phyloP scores from a whole-genome alignment of 139 green algal species.

The Penium margaritaceum region DNA sequence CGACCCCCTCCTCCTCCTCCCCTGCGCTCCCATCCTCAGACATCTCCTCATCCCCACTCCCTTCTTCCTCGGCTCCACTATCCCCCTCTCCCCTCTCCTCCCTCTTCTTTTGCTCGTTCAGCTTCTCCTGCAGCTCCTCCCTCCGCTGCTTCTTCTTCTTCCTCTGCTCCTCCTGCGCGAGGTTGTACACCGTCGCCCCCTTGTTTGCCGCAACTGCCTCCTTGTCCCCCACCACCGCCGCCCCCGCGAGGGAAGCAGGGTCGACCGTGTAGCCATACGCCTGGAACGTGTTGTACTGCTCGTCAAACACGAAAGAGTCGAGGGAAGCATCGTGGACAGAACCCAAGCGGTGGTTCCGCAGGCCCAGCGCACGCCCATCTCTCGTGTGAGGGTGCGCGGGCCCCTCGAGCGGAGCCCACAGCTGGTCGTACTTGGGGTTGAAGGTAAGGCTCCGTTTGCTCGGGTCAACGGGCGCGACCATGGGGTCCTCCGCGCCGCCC shows the following conservation, averaged over 20 bases:
- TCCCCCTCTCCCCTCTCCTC: slow-evolving; percentile 13
- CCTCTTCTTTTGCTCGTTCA: neutral
- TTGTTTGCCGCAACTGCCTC: slow-evolving; percentile 33
- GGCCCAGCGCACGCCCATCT: slow-evolving; percentile 63
- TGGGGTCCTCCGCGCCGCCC: neutral
- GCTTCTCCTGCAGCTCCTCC: neutral
- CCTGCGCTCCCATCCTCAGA: neutral
- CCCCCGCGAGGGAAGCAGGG: slow-evolving; percentile 34
- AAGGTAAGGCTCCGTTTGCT: slow-evolving; percentile 57
- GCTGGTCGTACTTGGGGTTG: slow-evolving; percentile 72
- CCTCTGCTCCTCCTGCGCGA: slow-evolving; percentile 2
- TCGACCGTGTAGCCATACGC: slow-evolving; percentile 40
- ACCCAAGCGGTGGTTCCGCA: slow-evolving; percentile 70
- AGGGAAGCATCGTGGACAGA: slow-evolving; percentile 56
- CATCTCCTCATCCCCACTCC: slow-evolving; percentile 7
- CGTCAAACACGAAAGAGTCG: slow-evolving; percentile 67
- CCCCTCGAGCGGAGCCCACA: slow-evolving; percentile 72
- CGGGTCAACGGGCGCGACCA: slow-evolving; percentile 46
- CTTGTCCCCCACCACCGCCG: slow-evolving; percentile 49
- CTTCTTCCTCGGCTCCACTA: neutral
- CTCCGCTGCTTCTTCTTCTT: slow-evolving; percentile 32
- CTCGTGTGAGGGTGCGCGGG: slow-evolving; percentile 66
- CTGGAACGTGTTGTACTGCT: slow-evolving; percentile 84
- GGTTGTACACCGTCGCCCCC: slow-evolving; percentile 39
- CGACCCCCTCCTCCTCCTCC: slow-evolving; percentile 13